phyloP scores from a whole-genome alignment of 2,329 filamentous ascomycete species.

The Phoma sp. region DNA sequence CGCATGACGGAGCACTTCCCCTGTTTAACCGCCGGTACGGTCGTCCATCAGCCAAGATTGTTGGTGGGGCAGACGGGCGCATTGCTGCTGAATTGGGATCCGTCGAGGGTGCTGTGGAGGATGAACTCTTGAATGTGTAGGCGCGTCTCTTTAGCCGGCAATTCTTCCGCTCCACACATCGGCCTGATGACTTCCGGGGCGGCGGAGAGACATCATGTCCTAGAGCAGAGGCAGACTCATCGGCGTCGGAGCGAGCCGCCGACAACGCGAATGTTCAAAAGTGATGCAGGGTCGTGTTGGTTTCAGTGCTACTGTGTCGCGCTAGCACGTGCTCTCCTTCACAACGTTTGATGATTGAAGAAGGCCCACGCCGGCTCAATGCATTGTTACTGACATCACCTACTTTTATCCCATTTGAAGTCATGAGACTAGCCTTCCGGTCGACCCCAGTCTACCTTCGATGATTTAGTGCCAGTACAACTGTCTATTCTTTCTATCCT shows the following conservation, averaged over 20 bases:
- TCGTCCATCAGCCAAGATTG: constrained; percentile 16
- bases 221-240: neutral
- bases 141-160: constrained; percentile 38
- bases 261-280: neutral
- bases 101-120: constrained; percentile 13
- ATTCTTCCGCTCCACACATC: constrained; percentile 38
- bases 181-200: constrained; percentile 8
- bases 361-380: neutral
- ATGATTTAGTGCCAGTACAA: no score
- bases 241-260: neutral
- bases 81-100: constrained; percentile 24
- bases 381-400: neutral
- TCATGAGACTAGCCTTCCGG: no score
- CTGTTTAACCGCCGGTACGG: constrained; percentile 45
- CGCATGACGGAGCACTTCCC: constrained; percentile 27
- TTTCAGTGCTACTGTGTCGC: neutral
- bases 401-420: no score
- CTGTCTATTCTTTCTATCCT: no score
- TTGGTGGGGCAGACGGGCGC: constrained; percentile 24
- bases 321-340: neutral
- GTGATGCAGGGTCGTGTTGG: neutral
- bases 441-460: no score
- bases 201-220: constrained; percentile 1
- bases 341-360: neutral
- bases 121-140: constrained; percentile 20